Base-by-base conservation (phyloP, 371 early-diverging fungal genomes). In the Lichtheimia hyalospora region DNA sequence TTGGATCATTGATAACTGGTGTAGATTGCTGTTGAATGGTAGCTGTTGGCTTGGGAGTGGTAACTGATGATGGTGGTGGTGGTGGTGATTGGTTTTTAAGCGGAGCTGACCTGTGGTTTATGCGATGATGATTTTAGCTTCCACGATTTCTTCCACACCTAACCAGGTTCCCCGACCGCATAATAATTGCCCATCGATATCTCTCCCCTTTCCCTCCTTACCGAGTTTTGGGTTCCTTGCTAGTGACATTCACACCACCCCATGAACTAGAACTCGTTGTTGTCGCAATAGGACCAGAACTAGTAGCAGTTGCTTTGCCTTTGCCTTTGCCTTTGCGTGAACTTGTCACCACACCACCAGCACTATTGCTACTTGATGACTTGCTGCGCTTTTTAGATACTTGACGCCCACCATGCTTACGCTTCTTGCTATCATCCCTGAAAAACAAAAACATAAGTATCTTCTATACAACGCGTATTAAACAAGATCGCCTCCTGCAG, bases 101-200 rank as follows among this genome's bases (percentile, higher is more conserved):
- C 53, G 53, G 53, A 53, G 53, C 40, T 53, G 39, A 18, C 3
- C 53, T 53, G 18, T 39, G 34, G 34, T 25, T 53, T 13, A 53
- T 53, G 53, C 53, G 40, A 21, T 14, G 12, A 53, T 7, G 14
- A 27, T 34, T 12, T 52, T 27, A 52, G 28, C 15, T 18, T 39
- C 40, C 53, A 53, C 41, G 53, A 53, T 39, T 53, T 39, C 28
- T 49, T 49, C 16, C 23, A 13, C 49, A 34, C 34, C 10, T 2
- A 4, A 34, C 34, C 34, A 34, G 34, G 34, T 23, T 20, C 13
- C 21, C 21, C 49, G 21, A 49, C 13, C 49, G 23, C 23, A 20
- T 49, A 20, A 18, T 49, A n/a, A 12, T 49, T 21, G 13, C 27
- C 5, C 27, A 13, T 7, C 12, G 3, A 21, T 51, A 12, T 25